Percentiles rank a stretch among this genome's conserved stretches.
These are phyloP conservation scores for Leccinum imitatum DNA, from an alignment of 768 basidiomycete species.

Conservation along the genomic window DNA sequence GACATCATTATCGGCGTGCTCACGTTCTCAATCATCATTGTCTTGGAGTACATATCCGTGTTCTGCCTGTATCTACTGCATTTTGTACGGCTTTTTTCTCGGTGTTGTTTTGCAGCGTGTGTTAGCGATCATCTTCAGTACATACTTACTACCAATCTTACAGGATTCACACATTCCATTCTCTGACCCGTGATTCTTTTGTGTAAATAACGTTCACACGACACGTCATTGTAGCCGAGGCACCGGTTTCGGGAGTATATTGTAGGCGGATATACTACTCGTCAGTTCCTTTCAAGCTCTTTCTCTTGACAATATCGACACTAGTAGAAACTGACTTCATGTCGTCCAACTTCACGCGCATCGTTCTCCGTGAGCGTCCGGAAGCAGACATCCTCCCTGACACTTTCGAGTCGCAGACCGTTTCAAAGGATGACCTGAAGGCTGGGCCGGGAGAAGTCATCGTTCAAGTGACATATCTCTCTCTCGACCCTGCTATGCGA, in stretches of 20 bases:
- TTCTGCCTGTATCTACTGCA: slow-evolving; percentile 16
- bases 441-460: slow-evolving; percentile 56
- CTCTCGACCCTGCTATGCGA: slow-evolving; percentile 88
- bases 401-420: slow-evolving; percentile 67
- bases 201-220: background rate
- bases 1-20: background rate
- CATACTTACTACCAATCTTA: background rate
- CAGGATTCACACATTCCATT: background rate
- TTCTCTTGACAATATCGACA: background rate
- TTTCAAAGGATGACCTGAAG: slow-evolving; percentile 51
- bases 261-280: background rate
- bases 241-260: background rate
- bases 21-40: background rate
- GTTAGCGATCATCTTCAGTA: slow-evolving; percentile 1
- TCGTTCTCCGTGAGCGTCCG: slow-evolving; percentile 80
- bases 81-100: slow-evolving; percentile 11
- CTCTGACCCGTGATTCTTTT: background rate
- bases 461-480: slow-evolving; percentile 77
- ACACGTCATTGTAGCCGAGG: background rate
- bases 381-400: slow-evolving; percentile 61
- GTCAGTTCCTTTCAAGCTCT: background rate
- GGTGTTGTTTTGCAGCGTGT: slow-evolving; percentile 1
- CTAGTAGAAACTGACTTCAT: slow-evolving; percentile 7
- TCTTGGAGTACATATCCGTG: slow-evolving; percentile 13
- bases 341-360: slow-evolving; percentile 49